Evolutionary conservation across 2,329 filamentous ascomycete species (phyloP), one percentile per base, ranked within the genome.

Genomic region (Colletotrichum sp.): DNA sequence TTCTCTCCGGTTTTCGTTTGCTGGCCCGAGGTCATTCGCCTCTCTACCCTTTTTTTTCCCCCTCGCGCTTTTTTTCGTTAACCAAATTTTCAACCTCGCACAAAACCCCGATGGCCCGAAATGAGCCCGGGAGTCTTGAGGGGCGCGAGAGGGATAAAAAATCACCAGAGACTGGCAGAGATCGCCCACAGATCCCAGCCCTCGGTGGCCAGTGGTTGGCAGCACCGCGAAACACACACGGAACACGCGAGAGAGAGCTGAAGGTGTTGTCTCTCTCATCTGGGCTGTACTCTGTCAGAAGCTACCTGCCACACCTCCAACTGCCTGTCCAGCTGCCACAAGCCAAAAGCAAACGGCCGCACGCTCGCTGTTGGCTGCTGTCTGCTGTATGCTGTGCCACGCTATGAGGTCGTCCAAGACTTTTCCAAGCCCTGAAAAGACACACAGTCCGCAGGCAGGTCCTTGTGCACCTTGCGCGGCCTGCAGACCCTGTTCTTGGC

Each of bases 351-450:
- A 62, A 26, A 26, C 21, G 24, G 21, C 21, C 21, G 26, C 55
- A 59, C 26, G 24, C 26, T 60, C 63, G 44, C 36, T 63, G 52
- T 70, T 49, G 55, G 34, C 9, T 34, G 24, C n/a, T 52, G 16
- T 8, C 59, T n/a, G 26, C 65, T 69, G n/a, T 44, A n/a, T 52
- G 18, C 26, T 32, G 52, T 71, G 59, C 68, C 62, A 75, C 68
- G 68, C 70, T 65, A 76, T 74, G 70, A 73, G 70, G 74, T 69
- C 59, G 74, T 69, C 59, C 74, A 76, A 69, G 70, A 76, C 74
- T 30, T 75, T 74, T 74, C 73, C 64, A 57, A 73, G 64, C 39
- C 62, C 59, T 21, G 34, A 52, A 26, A 64, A 49, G 39, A 68
- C 70, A 69, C 74, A 76, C 70, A 76, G 74, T 52, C 30, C 70